Percentiles rank a stretch among this genome's conserved stretches.
phyloP scores from a whole-genome alignment of 225 moss, liverwort and hornwort species.

The Polytrichum formosum region DNA sequence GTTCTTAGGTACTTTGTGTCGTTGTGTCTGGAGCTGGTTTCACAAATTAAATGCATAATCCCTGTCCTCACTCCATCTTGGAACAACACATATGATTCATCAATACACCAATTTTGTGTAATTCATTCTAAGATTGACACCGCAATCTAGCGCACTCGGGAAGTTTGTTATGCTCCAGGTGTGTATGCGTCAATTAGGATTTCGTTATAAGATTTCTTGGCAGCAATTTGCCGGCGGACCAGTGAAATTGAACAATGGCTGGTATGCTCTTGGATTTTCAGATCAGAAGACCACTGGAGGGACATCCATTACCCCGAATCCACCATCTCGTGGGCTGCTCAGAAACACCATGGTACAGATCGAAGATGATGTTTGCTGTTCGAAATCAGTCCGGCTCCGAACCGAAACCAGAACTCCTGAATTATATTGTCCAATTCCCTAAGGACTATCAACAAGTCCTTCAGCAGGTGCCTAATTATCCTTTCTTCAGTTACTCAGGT shows the following conservation, averaged over 20 bases:
- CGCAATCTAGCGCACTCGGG: no score
- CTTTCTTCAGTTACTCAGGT: no score
- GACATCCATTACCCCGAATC: constrained; percentile 6
- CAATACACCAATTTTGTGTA: no score
- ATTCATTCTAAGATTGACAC: no score
- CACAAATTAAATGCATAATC: no score
- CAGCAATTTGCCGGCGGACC: neutral
- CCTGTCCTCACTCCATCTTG: no score
- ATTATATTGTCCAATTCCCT: constrained; percentile 35
- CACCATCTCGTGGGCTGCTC: constrained; percentile 1
- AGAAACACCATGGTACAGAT: constrained; percentile 5
- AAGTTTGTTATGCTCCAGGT: no score
- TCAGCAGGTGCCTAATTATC: constrained; percentile 27
- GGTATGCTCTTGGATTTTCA: neutral
- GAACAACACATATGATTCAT: no score
- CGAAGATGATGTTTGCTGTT: constrained; percentile 12
- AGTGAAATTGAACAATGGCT: neutral
- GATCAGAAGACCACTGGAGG: constrained; percentile 12
- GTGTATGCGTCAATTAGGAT: no score
- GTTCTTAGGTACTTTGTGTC: neutral
- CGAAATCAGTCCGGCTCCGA: constrained; percentile 27
- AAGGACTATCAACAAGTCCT: constrained; percentile 34
- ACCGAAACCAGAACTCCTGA: constrained; percentile 17
- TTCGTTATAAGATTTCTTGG: neutral
- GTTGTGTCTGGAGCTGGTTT: neutral